These are phyloP conservation scores for Trametes meyenii DNA, from an alignment of 768 basidiomycete genomes.

Conservation along the genomic window DNA sequence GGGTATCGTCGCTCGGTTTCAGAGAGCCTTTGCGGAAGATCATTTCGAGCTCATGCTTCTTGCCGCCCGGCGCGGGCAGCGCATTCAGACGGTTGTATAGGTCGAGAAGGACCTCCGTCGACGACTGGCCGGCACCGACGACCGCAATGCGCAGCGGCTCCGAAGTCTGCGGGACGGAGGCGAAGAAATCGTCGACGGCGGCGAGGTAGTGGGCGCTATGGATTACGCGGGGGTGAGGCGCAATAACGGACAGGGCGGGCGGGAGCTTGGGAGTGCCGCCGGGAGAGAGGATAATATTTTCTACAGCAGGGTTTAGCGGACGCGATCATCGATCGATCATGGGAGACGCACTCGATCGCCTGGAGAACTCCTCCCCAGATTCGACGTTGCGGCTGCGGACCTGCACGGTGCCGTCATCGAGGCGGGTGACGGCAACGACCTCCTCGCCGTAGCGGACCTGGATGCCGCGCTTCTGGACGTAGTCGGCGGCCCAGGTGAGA, in stretches of 20 bases:
- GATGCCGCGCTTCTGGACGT: constrained; percentile 47
- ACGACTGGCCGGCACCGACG: constrained; percentile 52
- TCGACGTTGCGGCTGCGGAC: constrained; percentile 41
- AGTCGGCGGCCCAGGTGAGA: constrained; percentile 51
- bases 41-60: constrained; percentile 48
- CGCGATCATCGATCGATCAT: neutral
- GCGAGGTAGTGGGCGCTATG: constrained; percentile 49
- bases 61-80: constrained; percentile 31
- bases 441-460: constrained; percentile 50
- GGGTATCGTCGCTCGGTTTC: constrained; percentile 55
- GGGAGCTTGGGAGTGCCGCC: constrained; percentile 53
- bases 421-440: constrained; percentile 43
- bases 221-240: constrained; percentile 40
- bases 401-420: constrained; percentile 39
- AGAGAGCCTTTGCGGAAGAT: constrained; percentile 53
- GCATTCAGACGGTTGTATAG: constrained; percentile 42
- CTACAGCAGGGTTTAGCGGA: constrained; percentile 28
- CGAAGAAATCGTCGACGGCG: constrained; percentile 41
- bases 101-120: constrained; percentile 50
- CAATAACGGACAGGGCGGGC: constrained; percentile 35
- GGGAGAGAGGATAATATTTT: constrained; percentile 53
- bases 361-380: constrained; percentile 38
- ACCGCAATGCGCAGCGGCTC: constrained; percentile 46
- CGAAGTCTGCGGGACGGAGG: constrained; percentile 28
- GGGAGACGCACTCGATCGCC: constrained; percentile 42